phyloP scores from a whole-genome alignment of 2,329 filamentous ascomycete species.

The Tolypocladium album region DNA sequence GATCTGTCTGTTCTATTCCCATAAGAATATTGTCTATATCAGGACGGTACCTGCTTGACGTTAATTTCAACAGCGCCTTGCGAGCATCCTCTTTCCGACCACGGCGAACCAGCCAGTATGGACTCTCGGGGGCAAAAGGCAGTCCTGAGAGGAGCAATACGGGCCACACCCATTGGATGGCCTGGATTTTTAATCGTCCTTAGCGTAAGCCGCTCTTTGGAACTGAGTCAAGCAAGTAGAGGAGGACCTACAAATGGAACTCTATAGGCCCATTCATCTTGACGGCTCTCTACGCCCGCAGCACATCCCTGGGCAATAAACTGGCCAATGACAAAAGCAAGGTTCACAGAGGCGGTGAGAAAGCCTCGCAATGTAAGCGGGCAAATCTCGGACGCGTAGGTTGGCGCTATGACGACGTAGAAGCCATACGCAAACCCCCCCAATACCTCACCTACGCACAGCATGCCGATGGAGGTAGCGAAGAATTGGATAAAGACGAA shows the following conservation, averaged over 20 bases:
- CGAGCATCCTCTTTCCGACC: conserved; percentile 29
- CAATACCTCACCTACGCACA: conserved; percentile 34
- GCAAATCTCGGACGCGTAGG: conserved; percentile 33
- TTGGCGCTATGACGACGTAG: conserved; percentile 29
- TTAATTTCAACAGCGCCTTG: conserved; percentile 28
- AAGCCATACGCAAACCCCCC: conserved; percentile 32
- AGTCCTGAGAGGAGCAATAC: conserved; percentile 31
- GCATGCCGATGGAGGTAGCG: conserved; percentile 22
- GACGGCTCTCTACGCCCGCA: conserved; percentile 20
- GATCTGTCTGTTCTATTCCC: conserved; percentile 47
- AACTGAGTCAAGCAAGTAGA: not conserved
- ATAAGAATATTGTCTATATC: conserved; percentile 31
- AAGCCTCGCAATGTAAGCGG: conserved; percentile 29
- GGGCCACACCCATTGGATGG: conserved; percentile 41
- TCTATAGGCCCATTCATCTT: conserved; percentile 35
- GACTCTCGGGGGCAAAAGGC: conserved; percentile 36
- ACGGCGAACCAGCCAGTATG: conserved; percentile 37
- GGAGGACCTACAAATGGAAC: conserved; percentile 11
- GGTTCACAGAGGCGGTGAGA: conserved; percentile 29
- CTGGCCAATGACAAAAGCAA: conserved; percentile 31
- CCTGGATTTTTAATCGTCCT: conserved; percentile 7
- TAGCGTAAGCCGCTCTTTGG: not conserved
- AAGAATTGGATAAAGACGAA: conserved; percentile 22
- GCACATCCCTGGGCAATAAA: conserved; percentile 16
- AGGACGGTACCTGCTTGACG: conserved; percentile 17